Evolutionary conservation across 768 basidiomycete genomes (phyloP).

Genomic region (Phaeotremella skinneri): DNA sequence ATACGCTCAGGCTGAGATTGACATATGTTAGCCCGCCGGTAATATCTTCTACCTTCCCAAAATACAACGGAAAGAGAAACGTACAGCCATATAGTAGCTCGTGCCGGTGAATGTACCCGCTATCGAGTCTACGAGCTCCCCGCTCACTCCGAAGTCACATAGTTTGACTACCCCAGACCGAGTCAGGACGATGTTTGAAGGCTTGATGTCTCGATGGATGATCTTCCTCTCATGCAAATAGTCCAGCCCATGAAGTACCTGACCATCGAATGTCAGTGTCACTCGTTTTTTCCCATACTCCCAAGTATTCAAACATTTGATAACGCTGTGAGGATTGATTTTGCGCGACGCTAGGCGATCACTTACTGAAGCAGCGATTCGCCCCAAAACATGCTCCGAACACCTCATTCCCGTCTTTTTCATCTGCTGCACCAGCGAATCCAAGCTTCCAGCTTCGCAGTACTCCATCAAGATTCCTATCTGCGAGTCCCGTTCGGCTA

Average conservation of each 20-base stretch:
- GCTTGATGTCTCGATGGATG: constrained; percentile 54
- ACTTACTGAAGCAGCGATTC: constrained; percentile 49
- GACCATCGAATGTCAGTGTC: neutral
- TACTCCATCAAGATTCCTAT: constrained; percentile 53
- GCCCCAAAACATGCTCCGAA: constrained; percentile 50
- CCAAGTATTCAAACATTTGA: too few species aligned
- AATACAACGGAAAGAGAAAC: constrained; percentile 15
- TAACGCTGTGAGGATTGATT: too few species aligned
- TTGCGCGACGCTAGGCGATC: neutral
- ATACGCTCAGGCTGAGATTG: constrained; percentile 53
- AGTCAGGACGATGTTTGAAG: constrained; percentile 52
- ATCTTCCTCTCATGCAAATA: constrained; percentile 52
- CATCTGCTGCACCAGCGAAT: constrained; percentile 44
- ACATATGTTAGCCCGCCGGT: neutral
- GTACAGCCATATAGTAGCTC: constrained; percentile 53
- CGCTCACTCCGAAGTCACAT: constrained; percentile 54
- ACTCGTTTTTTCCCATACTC: too few species aligned
- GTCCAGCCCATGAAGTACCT: constrained; percentile 49
- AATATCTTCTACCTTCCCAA: neutral
- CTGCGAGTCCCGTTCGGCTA: constrained; percentile 48
- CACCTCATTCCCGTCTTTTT: constrained; percentile 43
- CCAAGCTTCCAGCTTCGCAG: constrained; percentile 51
- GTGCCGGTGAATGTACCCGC: constrained; percentile 54
- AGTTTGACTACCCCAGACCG: constrained; percentile 50
- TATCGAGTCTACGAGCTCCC: constrained; percentile 50